Evolutionary conservation across 2,329 filamentous ascomycete genomes (phyloP), one percentile per base, ranked within the genome.

Genomic region (Penicillium sumatraense): DNA sequence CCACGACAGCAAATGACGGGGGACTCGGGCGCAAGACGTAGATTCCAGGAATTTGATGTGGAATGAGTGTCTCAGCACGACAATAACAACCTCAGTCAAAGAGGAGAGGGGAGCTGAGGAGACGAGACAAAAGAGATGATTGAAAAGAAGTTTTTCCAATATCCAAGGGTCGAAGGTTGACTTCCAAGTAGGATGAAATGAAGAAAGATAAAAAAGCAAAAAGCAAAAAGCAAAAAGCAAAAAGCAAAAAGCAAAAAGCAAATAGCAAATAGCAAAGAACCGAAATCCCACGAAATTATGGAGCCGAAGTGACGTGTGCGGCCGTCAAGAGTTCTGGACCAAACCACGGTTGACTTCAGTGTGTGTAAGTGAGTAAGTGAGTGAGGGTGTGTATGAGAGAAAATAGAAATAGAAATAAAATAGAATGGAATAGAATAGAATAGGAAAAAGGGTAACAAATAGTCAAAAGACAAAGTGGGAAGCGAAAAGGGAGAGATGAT

Each of bases 301-400:
- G 45, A 53, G 29, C 31, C 27, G 26, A 46, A 57, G 60, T 64
- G 61, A 64, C 61, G 61, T 64, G 60, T 61, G 58, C 48, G 52
- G 51, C 45, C 55, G 54, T 60, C 56, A 51, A 58, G 50, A 36
- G 49, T 56, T 56, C 58, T 60, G 55, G 59, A 52, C 53, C 42
- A 29, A 27, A 20, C 20, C 55, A 59, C 57, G 58, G 56, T 51
- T 13, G 40, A 38, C 8, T 24, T n/a, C n/a, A 16, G n/a, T 38
- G 44, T 47, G n/a, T 16, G 35, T 18, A 41, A 8, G 6, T 41
- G 36, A 20, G 23, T 13, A 14, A 26, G 21, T 41, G 38, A 13
- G 38, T 11, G 21, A n/a, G 8, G 20, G n/a, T 2, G 8, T 3
- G 38, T 14, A 24, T 13, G n/a, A 20, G 5, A 20, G 38, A 42